Evolutionary conservation across 352 stramenopile genomes (phyloP).

Genomic region (Plasmopara muralis): DNA sequence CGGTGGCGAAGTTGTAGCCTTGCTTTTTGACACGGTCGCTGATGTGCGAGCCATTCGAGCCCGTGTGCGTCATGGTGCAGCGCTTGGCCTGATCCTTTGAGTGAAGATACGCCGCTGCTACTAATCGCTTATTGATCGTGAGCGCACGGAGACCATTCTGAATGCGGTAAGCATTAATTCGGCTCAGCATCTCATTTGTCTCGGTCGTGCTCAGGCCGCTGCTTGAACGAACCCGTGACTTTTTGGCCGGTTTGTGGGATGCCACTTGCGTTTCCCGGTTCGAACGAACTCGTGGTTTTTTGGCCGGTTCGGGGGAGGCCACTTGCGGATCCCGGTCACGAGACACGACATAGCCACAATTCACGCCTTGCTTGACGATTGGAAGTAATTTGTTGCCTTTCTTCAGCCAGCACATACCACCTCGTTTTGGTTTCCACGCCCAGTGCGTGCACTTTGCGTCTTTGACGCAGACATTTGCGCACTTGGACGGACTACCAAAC

Average conservation of each 20-base stretch:
- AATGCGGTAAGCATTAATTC: constrained; percentile 42
- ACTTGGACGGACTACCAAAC: constrained; percentile 22
- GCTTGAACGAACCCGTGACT: constrained; percentile 8
- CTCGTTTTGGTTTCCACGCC: constrained; percentile 31
- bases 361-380: constrained; percentile 16
- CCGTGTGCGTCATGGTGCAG: constrained; percentile 42
- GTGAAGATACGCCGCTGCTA: constrained; percentile 28
- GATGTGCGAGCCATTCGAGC: constrained; percentile 27
- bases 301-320: not conserved
- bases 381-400: constrained; percentile 14
- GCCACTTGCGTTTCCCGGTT: not conserved
- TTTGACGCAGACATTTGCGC: constrained; percentile 27
- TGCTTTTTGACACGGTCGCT: constrained; percentile 26
- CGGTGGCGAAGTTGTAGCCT: constrained; percentile 28
- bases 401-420: constrained; percentile 41
- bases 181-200: constrained; percentile 33
- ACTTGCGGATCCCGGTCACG: constrained; percentile 6
- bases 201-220: constrained; percentile 30
- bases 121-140: constrained; percentile 38
- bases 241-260: not conserved
- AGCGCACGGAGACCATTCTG: constrained; percentile 32
- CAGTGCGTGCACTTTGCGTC: constrained; percentile 35
- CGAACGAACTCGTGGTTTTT: constrained; percentile 3
- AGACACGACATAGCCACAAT: constrained; percentile 33
- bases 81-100: constrained; percentile 37